These are phyloP conservation scores for Yamadazyma tumulicola DNA, from an alignment of 805 yeast species.

Conservation along the genomic window DNA sequence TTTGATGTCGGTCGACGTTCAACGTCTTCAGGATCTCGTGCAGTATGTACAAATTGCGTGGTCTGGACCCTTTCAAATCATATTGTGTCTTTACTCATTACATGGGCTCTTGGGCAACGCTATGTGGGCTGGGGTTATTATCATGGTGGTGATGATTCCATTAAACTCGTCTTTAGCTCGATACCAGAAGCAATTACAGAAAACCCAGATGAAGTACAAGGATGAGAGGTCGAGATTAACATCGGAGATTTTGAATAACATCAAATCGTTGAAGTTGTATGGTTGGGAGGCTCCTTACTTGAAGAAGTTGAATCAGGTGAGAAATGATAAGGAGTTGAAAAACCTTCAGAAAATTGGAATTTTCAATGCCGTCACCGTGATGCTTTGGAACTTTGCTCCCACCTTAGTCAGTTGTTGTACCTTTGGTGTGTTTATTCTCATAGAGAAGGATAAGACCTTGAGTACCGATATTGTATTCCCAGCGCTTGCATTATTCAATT, in stretches of 20 bases:
- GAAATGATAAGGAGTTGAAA: conserved; percentile 81
- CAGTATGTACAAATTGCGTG: conserved; percentile 77
- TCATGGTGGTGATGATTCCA: conserved; percentile 77
- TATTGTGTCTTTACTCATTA: conserved; percentile 69
- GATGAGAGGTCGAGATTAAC: conserved; percentile 90
- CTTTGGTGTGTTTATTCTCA: conserved; percentile 71
- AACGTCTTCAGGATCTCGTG: conserved; percentile 78
- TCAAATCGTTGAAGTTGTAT: conserved; percentile 87
- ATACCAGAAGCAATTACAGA: conserved; percentile 69
- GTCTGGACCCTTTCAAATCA: conserved; percentile 91
- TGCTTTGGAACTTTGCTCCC: conserved; percentile 85
- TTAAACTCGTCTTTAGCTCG: conserved; percentile 68
- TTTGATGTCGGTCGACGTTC: conserved; percentile 91
- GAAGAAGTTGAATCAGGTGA: conserved; percentile 67
- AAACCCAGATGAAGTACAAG: conserved; percentile 81
- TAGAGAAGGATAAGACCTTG: conserved; percentile 57
- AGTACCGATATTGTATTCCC: conserved; percentile 91
- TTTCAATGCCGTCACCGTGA: conserved; percentile 64
- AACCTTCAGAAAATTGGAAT: conserved; percentile 74
- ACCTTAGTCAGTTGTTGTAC: conserved; percentile 86
- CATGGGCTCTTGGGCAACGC: conserved; percentile 74
- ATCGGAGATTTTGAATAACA: conserved; percentile 84
- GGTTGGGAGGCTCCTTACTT: conserved; percentile 94
- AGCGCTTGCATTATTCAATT: conserved; percentile 82
- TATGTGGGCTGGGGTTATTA: conserved; percentile 94